Conservation (phyloP, 164 flowering plant genomes). For the Annona squamosa region DNA sequence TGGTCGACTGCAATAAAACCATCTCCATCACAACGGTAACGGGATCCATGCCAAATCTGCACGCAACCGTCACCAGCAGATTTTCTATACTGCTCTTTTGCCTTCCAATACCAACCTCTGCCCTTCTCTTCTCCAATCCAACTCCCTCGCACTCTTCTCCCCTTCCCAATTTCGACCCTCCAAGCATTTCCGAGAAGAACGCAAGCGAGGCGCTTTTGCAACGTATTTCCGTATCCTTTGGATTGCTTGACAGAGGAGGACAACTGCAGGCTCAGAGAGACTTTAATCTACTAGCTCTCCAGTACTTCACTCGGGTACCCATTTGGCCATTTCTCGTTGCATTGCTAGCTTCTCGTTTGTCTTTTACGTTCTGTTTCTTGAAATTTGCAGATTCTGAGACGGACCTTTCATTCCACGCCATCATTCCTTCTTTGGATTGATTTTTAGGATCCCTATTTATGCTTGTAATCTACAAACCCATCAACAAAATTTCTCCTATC, state of each 20-base stretch:
- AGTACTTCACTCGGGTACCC: slow-evolving; percentile 45
- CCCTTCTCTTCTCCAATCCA: slow-evolving; percentile 4
- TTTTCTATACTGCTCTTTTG: slow-evolving; percentile 12
- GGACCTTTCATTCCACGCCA: too few species aligned
- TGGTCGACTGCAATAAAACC: too few species aligned
- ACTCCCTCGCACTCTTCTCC: slow-evolving; percentile 16
- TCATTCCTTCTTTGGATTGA: too few species aligned
- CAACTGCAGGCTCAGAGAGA: slow-evolving; percentile 63
- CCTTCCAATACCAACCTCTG: slow-evolving; percentile 23
- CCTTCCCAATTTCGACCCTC: slow-evolving; percentile 33
- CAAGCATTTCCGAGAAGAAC: slow-evolving; percentile 34
- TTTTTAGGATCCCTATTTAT: too few species aligned
- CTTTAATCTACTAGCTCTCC: slow-evolving; percentile 37
- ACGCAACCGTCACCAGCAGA: too few species aligned
- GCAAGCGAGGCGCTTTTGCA: slow-evolving; percentile 30
- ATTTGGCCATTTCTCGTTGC: neutral
- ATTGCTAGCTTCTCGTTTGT: too few species aligned
- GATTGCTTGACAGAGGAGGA: slow-evolving; percentile 48
- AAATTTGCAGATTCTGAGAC: too few species aligned
- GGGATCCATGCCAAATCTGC: too few species aligned
- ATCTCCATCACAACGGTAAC: too few species aligned
- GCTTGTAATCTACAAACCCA: too few species aligned
- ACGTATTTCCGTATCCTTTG: slow-evolving; percentile 39
- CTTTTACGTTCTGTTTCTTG: too few species aligned
- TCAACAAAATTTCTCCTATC: too few species aligned